These are phyloP conservation scores for Metschnikowia cerradonensis DNA, from an alignment of 805 yeast genomes.

Conservation along the genomic window DNA sequence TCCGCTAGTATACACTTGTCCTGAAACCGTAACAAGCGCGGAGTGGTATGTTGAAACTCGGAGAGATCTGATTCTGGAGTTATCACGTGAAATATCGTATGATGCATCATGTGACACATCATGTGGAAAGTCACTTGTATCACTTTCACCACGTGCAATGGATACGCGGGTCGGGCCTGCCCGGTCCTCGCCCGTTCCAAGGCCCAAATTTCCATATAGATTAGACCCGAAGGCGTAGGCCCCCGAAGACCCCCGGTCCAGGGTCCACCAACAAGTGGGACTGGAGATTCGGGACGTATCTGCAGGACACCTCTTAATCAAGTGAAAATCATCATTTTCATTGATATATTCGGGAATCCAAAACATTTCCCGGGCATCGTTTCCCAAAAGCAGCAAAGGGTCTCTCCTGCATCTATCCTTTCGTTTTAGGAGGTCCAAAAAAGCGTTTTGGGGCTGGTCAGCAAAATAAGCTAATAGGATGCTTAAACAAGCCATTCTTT, in stretches of 20 bases:
- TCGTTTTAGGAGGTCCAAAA: constrained; percentile 41
- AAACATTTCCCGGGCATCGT: constrained; percentile 41
- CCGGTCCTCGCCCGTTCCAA: constrained; percentile 55
- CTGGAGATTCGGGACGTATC: neutral
- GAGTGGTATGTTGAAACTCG: constrained; percentile 59
- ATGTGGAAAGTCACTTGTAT: neutral
- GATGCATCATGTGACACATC: neutral
- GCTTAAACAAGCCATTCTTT: constrained; percentile 52
- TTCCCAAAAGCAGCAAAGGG: constrained; percentile 63
- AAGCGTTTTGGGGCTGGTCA: constrained; percentile 14
- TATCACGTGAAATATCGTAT: constrained; percentile 32
- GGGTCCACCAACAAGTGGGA: constrained; percentile 38
- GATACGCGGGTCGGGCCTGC: constrained; percentile 39
- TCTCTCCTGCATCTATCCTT: constrained; percentile 71
- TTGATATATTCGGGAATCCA: constrained; percentile 43
- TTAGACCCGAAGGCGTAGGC: constrained; percentile 62
- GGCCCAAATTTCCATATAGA: constrained; percentile 57
- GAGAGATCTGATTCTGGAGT: too few species aligned
- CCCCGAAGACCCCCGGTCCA: constrained; percentile 52
- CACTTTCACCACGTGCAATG: neutral
- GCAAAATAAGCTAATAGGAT: constrained; percentile 19
- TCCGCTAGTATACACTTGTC: constrained; percentile 59
- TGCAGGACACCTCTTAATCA: constrained; percentile 18
- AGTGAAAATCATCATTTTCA: constrained; percentile 29
- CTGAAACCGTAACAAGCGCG: constrained; percentile 52